These are phyloP conservation scores for Amanita subjunquillea DNA, from an alignment of 768 basidiomycete genomes.

Conservation along the genomic window DNA sequence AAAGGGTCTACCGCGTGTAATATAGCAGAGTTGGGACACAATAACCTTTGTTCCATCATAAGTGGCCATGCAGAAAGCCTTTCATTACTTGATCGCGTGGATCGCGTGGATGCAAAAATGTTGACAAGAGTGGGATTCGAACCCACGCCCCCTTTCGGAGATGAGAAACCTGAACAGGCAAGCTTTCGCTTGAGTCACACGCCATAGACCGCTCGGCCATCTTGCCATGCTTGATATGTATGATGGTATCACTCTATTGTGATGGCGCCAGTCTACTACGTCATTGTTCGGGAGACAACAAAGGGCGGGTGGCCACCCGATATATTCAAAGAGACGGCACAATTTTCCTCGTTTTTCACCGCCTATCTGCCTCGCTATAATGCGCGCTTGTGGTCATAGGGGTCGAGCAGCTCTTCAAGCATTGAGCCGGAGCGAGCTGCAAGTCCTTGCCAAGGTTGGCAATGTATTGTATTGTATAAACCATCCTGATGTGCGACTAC, in stretches of 20 bases:
- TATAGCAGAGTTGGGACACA: not conserved
- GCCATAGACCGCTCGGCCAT: constrained; percentile 58
- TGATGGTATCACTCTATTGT: not conserved
- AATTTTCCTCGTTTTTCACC: not conserved
- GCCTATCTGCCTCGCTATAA: not conserved
- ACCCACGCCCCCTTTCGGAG: constrained; percentile 27
- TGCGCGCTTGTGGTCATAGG: not conserved
- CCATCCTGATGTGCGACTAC: not conserved
- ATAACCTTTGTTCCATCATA: not conserved
- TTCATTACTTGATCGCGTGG: not conserved
- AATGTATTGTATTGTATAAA: not conserved
- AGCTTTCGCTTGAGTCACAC: constrained; percentile 44
- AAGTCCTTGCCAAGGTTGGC: constrained; percentile 2
- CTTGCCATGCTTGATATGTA: constrained; percentile 25
- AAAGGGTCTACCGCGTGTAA: not conserved
- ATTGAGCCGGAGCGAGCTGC: constrained; percentile 1
- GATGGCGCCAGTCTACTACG: too few relatives aligned
- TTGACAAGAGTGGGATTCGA: constrained; percentile 34
- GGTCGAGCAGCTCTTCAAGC: not conserved
- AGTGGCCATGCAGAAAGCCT: not conserved
- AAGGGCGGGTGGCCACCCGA: not conserved
- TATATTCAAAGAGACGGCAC: not conserved
- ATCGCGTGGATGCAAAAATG: constrained; percentile 1
- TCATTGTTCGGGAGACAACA: not conserved
- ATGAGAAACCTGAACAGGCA: constrained; percentile 25